These are phyloP conservation scores for Tuber brumale DNA, from an alignment of 495 filamentous ascomycete genomes.

Conservation along the genomic window DNA sequence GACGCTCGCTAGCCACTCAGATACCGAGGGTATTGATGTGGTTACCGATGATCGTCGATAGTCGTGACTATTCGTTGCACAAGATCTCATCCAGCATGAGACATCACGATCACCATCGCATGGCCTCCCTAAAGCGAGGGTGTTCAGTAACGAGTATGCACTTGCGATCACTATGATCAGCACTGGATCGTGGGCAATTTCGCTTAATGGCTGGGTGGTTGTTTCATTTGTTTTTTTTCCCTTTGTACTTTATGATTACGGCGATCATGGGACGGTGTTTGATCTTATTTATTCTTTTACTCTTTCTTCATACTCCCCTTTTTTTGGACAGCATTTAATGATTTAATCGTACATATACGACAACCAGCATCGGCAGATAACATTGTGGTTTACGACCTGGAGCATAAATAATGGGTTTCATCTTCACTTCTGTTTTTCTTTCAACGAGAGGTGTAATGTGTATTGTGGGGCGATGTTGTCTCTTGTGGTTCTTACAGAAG, in stretches of 20 bases:
- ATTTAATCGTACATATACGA: constrained; percentile 3
- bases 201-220: background rate
- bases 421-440: constrained; percentile 4
- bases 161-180: constrained; percentile 14
- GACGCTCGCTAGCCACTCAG: constrained; percentile 34
- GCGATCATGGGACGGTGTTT: constrained; percentile 32
- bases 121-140: constrained; percentile 10
- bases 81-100: constrained; percentile 5
- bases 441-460: background rate
- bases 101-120: background rate
- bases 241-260: constrained; percentile 36
- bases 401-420: constrained; percentile 4
- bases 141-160: constrained; percentile 14
- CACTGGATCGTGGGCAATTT: constrained; percentile 3
- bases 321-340: constrained; percentile 17
- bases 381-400: constrained; percentile 5
- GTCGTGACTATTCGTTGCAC: background rate
- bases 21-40: constrained; percentile 28
- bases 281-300: constrained; percentile 17
- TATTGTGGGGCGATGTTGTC: background rate
- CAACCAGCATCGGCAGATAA: constrained; percentile 3
- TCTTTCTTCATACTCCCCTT: constrained; percentile 24
- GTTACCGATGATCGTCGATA: constrained; percentile 14
- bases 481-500: background rate
- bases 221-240: constrained; percentile 15